Evolutionary conservation across 2,329 filamentous ascomycete genomes (phyloP), one percentile per base, ranked within the genome.

Genomic region (Fusarium algeriense): DNA sequence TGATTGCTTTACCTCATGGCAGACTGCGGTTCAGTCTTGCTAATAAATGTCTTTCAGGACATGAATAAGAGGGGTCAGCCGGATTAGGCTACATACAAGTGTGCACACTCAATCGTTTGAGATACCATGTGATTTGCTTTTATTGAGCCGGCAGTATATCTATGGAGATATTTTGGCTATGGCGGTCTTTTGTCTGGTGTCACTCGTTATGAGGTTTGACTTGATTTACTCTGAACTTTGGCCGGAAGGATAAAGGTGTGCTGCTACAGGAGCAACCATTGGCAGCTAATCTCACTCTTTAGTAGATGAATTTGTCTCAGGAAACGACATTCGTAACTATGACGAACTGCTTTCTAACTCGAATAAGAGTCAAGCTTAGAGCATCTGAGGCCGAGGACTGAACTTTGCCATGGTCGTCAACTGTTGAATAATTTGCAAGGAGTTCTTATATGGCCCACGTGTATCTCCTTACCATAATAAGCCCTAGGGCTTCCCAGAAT

Each of bases 21-120:
- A 40, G 53, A n/a, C 52, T 28, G 37, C 35, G 41, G n/a, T 20
- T 20, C 38, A 43, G 62, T 48, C 63, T 41, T 40, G 41, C 37
- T 20, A 58, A 46, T 67, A 69, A 70, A 72, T 76, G 65, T 73
- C 62, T 69, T 53, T 52, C 19, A 52, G 69, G 64, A 73, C 67
- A 76, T 76, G 56, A 46, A 49, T 52, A 49, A 66, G 68, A 76
- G 54, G 52, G 50, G 41, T 41, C 44, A 63, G 62, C 59, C 59
- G 54, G 32, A 32, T 13, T 32, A 62, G 70, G 52, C 65, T 65
- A 62, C 46, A 61, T 67, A 62, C 55, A 63, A 60, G 66, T 74
- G 49, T 69, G 64, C 65, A 53, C 43, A 58, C 38, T 65, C 64
- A 60, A 50, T 65, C 49, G 44, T 57, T 66, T 41, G 61, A 73